Base-by-base conservation (phyloP, 1,284 basidiomycete species). In the Cryptococcus sp. region DNA sequence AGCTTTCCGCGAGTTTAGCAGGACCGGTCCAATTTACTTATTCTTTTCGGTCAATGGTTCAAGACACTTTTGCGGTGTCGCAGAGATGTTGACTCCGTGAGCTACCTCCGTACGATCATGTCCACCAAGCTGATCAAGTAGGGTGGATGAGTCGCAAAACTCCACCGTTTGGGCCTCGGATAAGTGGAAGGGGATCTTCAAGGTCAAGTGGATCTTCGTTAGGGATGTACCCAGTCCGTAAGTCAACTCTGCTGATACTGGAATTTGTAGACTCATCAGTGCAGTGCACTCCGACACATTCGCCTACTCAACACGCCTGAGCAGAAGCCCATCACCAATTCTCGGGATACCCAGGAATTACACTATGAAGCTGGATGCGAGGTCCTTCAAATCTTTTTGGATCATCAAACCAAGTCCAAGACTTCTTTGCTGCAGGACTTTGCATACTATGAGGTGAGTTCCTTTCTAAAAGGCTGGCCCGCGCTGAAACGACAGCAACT, bases 161-260 rank as follows among this genome's bases (percentile, higher is more conserved):
- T 74, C 71, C 56, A 94, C 86, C 2, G 92, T 97, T 9, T 97
- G 92, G 92, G 91, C 91, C 0, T 92, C 91, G 36, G 91, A 96
- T 76, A 97, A 97, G 73, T 97, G 92, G 92, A 96, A 97, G 76
- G 92, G 92, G 21, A 89, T 93, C 48, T 93, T 94, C 79, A 91
- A 90, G 76, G 88, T 94, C 49, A 82, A 85, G 54, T 97, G 93
- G 92, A 86, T 94, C 62, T 96, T 91, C 69, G 91, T 97, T 49
- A 85, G 91, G 53, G 92, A 94, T 67, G 90, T 96, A 46, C 91
- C 91, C 16, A 91, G 93, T 61, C 81, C 86, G 64, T 93, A 49
- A 86, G 90, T 90, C 64, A 40, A 81, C 73, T 11, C 44, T n/a
- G 13, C 49, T 43, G 16, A 25, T 24, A 1, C 28, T 32, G 23